Evolutionary conservation across 2,329 filamentous ascomycete genomes (phyloP).

Genomic region (Pyrenophora graminea): DNA sequence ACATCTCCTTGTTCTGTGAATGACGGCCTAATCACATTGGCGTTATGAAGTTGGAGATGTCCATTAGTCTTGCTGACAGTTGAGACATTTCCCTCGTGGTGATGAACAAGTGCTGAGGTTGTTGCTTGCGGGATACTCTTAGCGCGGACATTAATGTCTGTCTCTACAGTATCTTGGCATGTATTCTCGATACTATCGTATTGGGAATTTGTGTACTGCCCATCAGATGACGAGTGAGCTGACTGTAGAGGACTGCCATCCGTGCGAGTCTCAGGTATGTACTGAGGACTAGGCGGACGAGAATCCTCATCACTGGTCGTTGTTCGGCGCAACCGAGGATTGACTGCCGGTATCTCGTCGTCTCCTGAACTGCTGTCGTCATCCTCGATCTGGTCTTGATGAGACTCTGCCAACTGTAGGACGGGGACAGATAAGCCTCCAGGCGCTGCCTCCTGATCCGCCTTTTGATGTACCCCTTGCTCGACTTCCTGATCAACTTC

Average conservation of each 20-base stretch:
- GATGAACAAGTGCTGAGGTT: slow-evolving; percentile 11
- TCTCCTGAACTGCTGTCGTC: not conserved
- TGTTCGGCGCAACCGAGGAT: not conserved
- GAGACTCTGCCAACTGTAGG: not conserved
- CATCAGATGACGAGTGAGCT: not conserved
- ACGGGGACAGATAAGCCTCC: not conserved
- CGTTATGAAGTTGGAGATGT: not conserved
- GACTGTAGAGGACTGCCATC: not conserved
- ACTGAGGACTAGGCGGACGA: not conserved
- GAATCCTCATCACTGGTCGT: not conserved
- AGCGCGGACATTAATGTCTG: not conserved
- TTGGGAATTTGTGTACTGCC: not conserved
- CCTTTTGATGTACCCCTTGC: not conserved
- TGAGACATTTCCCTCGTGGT: slow-evolving; percentile 9
- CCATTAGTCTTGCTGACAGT: not conserved
- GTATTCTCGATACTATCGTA: not conserved
- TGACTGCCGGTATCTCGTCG: not conserved
- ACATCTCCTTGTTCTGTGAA: not conserved
- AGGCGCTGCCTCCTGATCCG: not conserved
- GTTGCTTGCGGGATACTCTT: not conserved
- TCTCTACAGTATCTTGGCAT: no score
- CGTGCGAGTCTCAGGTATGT: not conserved
- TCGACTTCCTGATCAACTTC: not conserved
- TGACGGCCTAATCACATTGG: not conserved
- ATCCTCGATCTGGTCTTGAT: not conserved